Conservation (phyloP, 2,329 filamentous ascomycete species). For the Acarospora socialis region DNA sequence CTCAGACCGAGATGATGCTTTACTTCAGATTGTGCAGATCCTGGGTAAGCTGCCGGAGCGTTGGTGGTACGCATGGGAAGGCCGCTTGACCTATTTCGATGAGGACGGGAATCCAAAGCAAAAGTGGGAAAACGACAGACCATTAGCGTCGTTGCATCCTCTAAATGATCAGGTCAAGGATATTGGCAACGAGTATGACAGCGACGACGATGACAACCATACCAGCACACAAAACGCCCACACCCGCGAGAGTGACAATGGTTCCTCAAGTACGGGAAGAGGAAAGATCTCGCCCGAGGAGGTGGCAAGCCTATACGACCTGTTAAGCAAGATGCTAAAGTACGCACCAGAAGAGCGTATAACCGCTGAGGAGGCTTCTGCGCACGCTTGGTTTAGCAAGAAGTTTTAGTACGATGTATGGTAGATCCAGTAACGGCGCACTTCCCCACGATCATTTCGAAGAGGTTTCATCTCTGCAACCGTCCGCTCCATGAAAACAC, state of each 20-base stretch:
- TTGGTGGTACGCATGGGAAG: constrained; percentile 22
- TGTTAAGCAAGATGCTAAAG: constrained; percentile 2
- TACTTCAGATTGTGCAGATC: constrained; percentile 18
- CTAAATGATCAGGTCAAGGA: constrained; percentile 6
- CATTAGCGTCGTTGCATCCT: background rate
- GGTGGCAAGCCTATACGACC: constrained; percentile 1
- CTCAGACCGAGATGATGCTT: constrained; percentile 19
- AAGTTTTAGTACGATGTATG: too few relatives aligned
- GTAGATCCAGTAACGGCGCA: too few relatives aligned
- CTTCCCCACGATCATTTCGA: too few relatives aligned
- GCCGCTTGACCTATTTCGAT: constrained; percentile 14
- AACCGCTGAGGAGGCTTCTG: background rate
- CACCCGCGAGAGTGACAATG: background rate
- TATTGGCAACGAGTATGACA: constrained; percentile 8
- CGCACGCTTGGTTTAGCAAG: constrained; percentile 26
- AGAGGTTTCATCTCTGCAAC: too few relatives aligned
- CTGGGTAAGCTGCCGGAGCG: constrained; percentile 21
- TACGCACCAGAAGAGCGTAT: constrained; percentile 5
- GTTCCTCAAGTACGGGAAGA: background rate
- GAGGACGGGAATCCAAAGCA: constrained; percentile 12
- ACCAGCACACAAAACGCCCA: too few relatives aligned
- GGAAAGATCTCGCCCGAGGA: background rate
- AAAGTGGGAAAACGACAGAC: background rate
- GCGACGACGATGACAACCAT: background rate
- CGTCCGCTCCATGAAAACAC: too few relatives aligned